These are phyloP conservation scores for Ophiostoma ips DNA, from an alignment of 2,329 filamentous ascomycete species.

Conservation along the genomic window DNA sequence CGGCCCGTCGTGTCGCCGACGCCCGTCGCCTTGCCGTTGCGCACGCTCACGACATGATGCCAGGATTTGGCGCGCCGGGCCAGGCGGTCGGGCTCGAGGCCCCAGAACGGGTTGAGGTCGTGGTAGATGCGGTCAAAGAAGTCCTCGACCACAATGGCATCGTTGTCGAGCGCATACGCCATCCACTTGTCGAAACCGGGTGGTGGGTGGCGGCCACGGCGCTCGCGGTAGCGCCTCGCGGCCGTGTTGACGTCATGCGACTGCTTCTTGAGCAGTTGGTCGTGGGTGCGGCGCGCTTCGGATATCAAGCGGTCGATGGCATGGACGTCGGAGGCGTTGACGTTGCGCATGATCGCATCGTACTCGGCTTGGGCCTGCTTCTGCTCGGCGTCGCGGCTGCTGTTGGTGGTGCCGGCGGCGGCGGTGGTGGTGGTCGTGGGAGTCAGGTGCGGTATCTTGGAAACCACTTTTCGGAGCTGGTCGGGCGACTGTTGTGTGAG, in stretches of 20 bases:
- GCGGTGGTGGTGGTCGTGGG: too few species aligned
- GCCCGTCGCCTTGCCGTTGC: conserved; percentile 27
- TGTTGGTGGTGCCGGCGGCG: too few species aligned
- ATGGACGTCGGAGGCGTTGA: conserved; percentile 18
- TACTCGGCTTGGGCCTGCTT: conserved; percentile 2
- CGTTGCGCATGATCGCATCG: conserved; percentile 1
- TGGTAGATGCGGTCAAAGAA: conserved; percentile 41
- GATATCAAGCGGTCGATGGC: conserved; percentile 32
- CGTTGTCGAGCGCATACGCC: conserved; percentile 27
- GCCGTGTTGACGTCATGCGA: conserved; percentile 24
- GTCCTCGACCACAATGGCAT: conserved; percentile 31
- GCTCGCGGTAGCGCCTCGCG: conserved; percentile 24
- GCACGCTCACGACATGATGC: conserved; percentile 33
- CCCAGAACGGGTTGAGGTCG: conserved; percentile 41
- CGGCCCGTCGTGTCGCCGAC: conserved; percentile 26
- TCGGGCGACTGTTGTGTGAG: conserved; percentile 7
- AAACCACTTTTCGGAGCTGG: background rate
- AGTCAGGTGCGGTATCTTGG: conserved; percentile 6
- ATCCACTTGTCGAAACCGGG: conserved; percentile 36
- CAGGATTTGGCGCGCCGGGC: conserved; percentile 26
- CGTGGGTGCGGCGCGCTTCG: conserved; percentile 25
- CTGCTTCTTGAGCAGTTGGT: conserved; percentile 26
- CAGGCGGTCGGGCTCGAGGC: conserved; percentile 26
- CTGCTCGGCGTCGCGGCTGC: conserved; percentile 5
- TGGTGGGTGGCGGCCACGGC: conserved; percentile 33